Conservation (phyloP, 225 moss, liverwort and hornwort genomes). For the Antitrichia curtipendula region DNA sequence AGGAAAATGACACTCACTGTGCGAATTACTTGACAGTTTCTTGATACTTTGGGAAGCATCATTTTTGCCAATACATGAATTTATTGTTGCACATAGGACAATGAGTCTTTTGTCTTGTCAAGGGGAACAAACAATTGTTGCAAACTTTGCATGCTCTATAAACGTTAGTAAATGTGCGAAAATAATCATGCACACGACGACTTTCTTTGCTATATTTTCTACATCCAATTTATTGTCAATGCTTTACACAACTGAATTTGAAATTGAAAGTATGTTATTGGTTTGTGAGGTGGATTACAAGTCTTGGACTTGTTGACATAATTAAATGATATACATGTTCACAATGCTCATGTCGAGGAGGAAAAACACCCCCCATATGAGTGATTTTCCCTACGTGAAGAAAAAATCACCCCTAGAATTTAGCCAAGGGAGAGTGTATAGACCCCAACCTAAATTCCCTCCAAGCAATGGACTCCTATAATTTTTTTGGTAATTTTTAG, state of each 20-base stretch:
- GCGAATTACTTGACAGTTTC: neutral
- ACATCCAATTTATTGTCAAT: neutral
- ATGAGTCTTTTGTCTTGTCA: neutral
- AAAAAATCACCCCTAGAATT: too few relatives aligned
- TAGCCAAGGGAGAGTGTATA: too few relatives aligned
- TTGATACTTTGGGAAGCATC: neutral
- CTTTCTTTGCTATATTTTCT: too few relatives aligned
- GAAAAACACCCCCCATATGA: too few relatives aligned
- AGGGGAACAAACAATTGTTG: neutral
- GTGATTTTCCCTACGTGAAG: too few relatives aligned
- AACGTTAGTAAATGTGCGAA: neutral
- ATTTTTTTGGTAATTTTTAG: too few relatives aligned
- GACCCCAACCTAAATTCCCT: too few relatives aligned
- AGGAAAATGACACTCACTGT: neutral
- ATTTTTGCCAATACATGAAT: neutral
- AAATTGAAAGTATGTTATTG: neutral
- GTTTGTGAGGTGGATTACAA: neutral
- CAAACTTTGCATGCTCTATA: too few relatives aligned
- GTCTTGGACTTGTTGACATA: neutral
- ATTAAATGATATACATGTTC: neutral
- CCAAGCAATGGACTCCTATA: too few relatives aligned
- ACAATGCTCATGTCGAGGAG: neutral
- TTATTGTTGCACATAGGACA: neutral
- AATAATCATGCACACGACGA: neutral
- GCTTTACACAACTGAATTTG: neutral